A percentile compares a stretch with the other conserved stretches of the same genome.
Conservation (phyloP, 1,139 yeast genomes). For the Yamadazyma taylorii region DNA sequence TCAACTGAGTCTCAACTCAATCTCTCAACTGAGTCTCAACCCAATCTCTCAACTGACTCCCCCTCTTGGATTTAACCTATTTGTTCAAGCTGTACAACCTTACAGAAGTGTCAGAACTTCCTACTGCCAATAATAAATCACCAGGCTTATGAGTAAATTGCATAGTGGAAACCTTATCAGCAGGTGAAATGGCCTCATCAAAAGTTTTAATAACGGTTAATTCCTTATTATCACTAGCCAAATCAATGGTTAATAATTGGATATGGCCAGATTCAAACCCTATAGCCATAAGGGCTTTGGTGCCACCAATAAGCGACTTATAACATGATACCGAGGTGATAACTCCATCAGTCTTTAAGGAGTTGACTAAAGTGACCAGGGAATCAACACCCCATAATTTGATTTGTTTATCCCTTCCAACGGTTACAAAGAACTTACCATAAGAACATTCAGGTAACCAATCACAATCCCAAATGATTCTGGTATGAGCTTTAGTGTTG, state of each 20-base stretch:
- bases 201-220: conserved; percentile 32
- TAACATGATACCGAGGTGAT: conserved; percentile 73
- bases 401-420: conserved; percentile 80
- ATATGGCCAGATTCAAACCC: conserved; percentile 70
- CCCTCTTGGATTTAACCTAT: too few species aligned
- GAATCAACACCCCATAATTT: conserved; percentile 62
- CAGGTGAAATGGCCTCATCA: conserved; percentile 50
- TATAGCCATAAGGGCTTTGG: conserved; percentile 47
- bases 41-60: too few species aligned
- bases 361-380: conserved; percentile 26
- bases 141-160: conserved; percentile 46
- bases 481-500: conserved; percentile 73
- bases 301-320: conserved; percentile 20
- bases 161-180: conserved; percentile 58
- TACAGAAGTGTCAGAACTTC: conserved; percentile 69
- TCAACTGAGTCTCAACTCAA: too few species aligned
- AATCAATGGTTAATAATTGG: conserved; percentile 25
- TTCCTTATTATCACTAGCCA: conserved; percentile 23
- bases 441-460: conserved; percentile 59
- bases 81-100: too few species aligned
- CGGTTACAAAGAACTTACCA: conserved; percentile 62
- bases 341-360: conserved; percentile 50
- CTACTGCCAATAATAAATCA: conserved; percentile 52
- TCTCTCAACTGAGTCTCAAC: too few species aligned
- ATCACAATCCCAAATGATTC: conserved; percentile 94